Base-by-base conservation (phyloP, 345 rosid genomes). In the Eucalyptus sideroxylon region DNA sequence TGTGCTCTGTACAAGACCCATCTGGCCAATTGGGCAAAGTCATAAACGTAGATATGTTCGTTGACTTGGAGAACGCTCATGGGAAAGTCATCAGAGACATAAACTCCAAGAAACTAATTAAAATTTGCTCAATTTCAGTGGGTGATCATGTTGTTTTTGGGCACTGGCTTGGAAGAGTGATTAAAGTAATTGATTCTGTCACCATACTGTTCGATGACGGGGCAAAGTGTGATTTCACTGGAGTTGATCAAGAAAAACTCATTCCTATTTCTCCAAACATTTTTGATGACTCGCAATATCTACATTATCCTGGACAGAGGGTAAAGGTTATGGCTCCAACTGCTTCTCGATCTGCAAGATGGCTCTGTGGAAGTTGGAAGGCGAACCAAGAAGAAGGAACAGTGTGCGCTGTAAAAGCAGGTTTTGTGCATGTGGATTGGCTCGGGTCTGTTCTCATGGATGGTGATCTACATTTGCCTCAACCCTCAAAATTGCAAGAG, bases 1-100 rank as follows among this genome's bases (percentile, higher is more conserved):
- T 98, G 89, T 92, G 95, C 92, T 91, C 95, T 31, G 91, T 89
- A 67, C 80, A 92, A 51, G 94, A 97, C 53, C 95, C 95, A 37
- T 95, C 95, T 30, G 98, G 97, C 91, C 99, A 96, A 91, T 95
- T 92, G 94, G 99, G 99, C 47, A 95, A 93, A 91, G 97, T 97
- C 86, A 91, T 93, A 44, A 93, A 93, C 11, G 88, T 97, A 8
- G 90, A 94, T 89, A 93, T 96, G 93, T 50, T 89, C 27, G 96
- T 95, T 69, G 95, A 95, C 90, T 91, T 98, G 91, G 99, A 98
- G 92, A 95, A 91, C 88, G 53, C 89, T 47, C 91, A 91, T 50
- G 98, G 97, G 88, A 95, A 91, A 91, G 88, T 93, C 82, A 90
- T 93, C 27, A 93, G 93, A 90, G 91, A 92, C 89, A 94, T 97